These are phyloP conservation scores for Prunus davidiana DNA, from an alignment of 306 rosid genomes.

Conservation along the genomic window DNA sequence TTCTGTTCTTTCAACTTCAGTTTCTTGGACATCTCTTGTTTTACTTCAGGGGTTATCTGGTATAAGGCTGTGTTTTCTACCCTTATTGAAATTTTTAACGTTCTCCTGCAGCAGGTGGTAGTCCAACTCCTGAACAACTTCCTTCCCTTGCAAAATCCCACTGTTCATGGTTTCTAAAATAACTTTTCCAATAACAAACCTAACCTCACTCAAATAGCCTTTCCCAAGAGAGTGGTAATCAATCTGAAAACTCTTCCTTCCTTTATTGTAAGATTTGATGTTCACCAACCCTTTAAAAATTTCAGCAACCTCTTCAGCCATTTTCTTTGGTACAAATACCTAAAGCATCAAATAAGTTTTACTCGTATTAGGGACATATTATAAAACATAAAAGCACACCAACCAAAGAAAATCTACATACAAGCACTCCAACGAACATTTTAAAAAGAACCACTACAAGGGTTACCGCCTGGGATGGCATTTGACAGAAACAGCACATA, in stretches of 20 bases:
- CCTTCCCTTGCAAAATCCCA: slow-evolving; percentile 28
- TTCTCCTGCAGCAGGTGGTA: slow-evolving; percentile 18
- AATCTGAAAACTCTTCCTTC: slow-evolving; percentile 45
- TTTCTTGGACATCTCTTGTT: slow-evolving; percentile 37
- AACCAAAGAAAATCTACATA: slow-evolving; percentile 10
- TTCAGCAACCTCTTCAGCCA: slow-evolving; percentile 39
- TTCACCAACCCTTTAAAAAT: slow-evolving; percentile 48
- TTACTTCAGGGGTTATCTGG: slow-evolving; percentile 19
- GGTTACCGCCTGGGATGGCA: neutral
- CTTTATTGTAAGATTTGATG: slow-evolving; percentile 37
- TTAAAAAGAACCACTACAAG: neutral
- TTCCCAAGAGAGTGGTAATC: slow-evolving; percentile 48
- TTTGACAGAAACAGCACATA: neutral
- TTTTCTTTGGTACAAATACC: slow-evolving; percentile 61
- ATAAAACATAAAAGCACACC: slow-evolving; percentile 25
- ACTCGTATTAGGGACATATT: slow-evolving; percentile 16
- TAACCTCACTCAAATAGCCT: slow-evolving; percentile 52
- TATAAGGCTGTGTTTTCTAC: slow-evolving; percentile 18
- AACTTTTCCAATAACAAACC: slow-evolving; percentile 74
- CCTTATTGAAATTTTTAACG: slow-evolving; percentile 21
- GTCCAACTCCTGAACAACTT: slow-evolving; percentile 37
- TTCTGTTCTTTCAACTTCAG: slow-evolving; percentile 30
- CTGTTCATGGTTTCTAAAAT: slow-evolving; percentile 66
- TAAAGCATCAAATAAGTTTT: slow-evolving; percentile 36
- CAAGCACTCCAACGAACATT: neutral